Evolutionary conservation across 768 basidiomycete species (phyloP).

Genomic region (Chlorophyllum brunneum): DNA sequence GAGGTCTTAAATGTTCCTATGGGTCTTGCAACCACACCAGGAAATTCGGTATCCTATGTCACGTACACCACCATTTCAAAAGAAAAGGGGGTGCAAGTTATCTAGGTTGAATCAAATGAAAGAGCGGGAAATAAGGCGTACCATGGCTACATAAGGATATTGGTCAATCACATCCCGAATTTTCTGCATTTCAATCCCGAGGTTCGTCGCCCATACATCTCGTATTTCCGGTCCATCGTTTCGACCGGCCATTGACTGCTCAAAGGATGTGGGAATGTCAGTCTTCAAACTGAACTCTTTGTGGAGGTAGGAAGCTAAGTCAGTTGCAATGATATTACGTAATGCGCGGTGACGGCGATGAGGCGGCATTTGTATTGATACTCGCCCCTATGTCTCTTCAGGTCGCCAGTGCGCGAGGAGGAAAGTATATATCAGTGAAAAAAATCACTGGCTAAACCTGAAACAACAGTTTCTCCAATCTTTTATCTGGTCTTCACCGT

Average conservation of each 20-base stretch:
- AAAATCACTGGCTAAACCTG: too few species aligned
- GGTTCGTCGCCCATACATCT: slow-evolving; percentile 93
- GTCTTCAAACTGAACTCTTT: not conserved
- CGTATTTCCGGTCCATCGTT: slow-evolving; percentile 46
- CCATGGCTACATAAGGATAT: slow-evolving; percentile 96
- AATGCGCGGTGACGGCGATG: too few species aligned
- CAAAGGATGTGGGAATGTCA: not conserved
- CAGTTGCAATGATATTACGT: slow-evolving; percentile 4
- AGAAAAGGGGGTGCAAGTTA: slow-evolving; percentile 17
- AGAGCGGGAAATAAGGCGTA: slow-evolving; percentile 31
- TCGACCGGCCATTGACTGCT: slow-evolving; percentile 9
- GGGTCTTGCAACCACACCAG: slow-evolving; percentile 95
- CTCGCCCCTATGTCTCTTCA: too few species aligned
- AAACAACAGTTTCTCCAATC: too few species aligned
- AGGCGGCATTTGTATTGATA: too few species aligned
- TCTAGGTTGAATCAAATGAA: slow-evolving; percentile 11
- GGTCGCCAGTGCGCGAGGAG: too few species aligned
- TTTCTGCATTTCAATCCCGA: slow-evolving; percentile 88
- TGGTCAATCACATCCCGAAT: slow-evolving; percentile 85
- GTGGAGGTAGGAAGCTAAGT: slow-evolving; percentile 5
- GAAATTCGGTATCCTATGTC: slow-evolving; percentile 96
- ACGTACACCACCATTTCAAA: slow-evolving; percentile 10
- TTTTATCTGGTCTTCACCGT: too few species aligned
- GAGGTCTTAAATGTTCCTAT: slow-evolving; percentile 96
- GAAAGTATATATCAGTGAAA: too few species aligned